phyloP scores from a whole-genome alignment of 108 stramenopile species.

The Cafeteria roenbergensis region DNA sequence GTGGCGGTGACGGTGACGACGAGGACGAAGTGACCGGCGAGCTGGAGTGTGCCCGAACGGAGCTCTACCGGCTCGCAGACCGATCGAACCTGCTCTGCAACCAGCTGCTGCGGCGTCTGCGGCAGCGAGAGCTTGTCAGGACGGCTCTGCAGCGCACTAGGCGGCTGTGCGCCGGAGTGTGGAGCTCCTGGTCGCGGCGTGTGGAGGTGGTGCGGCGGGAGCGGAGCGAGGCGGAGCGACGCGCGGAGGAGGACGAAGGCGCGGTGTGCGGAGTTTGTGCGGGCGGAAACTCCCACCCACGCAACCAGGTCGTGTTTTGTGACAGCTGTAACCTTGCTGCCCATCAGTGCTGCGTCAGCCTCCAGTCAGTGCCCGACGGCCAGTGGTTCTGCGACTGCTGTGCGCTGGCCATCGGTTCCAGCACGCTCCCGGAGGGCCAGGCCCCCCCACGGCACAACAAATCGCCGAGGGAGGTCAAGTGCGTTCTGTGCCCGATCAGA shows the following conservation, averaged over 20 bases:
- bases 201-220: neutral
- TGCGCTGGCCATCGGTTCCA: neutral
- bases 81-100: too few species aligned
- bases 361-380: slow-evolving; percentile 11
- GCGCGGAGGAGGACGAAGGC: slow-evolving; percentile 3
- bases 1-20: too few species aligned
- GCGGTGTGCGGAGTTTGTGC: neutral
- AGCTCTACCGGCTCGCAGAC: too few species aligned
- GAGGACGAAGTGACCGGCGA: too few species aligned
- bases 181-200: neutral
- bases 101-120: too few species aligned
- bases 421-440: neutral
- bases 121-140: neutral
- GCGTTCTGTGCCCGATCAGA: neutral
- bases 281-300: neutral
- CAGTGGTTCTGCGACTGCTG: slow-evolving; percentile 28
- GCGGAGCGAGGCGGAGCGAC: neutral
- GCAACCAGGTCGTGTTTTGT: slow-evolving; percentile 24
- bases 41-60: neutral
- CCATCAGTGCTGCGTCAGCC: slow-evolving; percentile 21
- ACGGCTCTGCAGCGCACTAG: neutral
- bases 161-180: neutral
- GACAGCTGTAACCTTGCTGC: slow-evolving; percentile 19
- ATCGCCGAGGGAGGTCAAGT: neutral
- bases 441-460: neutral